Evolutionary conservation across 805 yeast genomes (phyloP).

Genomic region (Yamadazyma phyllophila): DNA sequence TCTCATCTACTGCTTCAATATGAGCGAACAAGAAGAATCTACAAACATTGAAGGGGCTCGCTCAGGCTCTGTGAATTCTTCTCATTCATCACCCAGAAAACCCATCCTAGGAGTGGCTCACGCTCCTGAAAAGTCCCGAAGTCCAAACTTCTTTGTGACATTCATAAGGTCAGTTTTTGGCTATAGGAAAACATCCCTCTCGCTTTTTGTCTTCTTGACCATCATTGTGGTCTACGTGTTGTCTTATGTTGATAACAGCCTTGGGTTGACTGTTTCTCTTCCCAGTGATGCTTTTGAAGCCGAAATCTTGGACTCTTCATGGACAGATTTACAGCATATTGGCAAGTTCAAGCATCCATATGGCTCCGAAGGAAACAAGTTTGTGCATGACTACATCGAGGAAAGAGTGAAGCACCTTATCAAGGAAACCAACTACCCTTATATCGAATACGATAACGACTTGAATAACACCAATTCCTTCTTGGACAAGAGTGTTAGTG

Average conservation of each 20-base stretch:
- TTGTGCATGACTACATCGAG: conserved; percentile 66
- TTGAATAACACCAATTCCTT: conserved; percentile 45
- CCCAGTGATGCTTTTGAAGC: conserved; percentile 40
- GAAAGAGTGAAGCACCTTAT: conserved; percentile 40
- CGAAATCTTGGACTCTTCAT: conserved; percentile 43
- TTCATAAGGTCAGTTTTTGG: conserved; percentile 51
- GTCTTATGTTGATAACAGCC: conserved; percentile 37
- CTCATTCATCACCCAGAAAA: conserved; percentile 4
- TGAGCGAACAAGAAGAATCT: conserved; percentile 13
- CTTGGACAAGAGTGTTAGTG: conserved; percentile 48
- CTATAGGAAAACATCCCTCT: conserved; percentile 71
- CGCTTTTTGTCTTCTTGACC: conserved; percentile 52
- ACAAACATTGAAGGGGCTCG: not conserved
- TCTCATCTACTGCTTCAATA: not conserved
- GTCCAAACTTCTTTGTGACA: conserved; percentile 24
- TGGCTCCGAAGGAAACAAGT: conserved; percentile 71
- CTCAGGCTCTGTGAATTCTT: conserved; percentile 3
- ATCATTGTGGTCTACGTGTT: conserved; percentile 40
- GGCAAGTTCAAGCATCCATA: conserved; percentile 74
- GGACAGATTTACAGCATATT: conserved; percentile 72
- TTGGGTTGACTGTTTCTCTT: conserved; percentile 36
- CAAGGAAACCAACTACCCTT: conserved; percentile 16
- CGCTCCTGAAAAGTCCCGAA: not conserved
- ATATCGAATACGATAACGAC: conserved; percentile 40
- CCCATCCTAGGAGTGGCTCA: conserved; percentile 1